These are phyloP conservation scores for Colletotrichum sansevieriae DNA, from an alignment of 2,329 filamentous ascomycete genomes.

Conservation along the genomic window DNA sequence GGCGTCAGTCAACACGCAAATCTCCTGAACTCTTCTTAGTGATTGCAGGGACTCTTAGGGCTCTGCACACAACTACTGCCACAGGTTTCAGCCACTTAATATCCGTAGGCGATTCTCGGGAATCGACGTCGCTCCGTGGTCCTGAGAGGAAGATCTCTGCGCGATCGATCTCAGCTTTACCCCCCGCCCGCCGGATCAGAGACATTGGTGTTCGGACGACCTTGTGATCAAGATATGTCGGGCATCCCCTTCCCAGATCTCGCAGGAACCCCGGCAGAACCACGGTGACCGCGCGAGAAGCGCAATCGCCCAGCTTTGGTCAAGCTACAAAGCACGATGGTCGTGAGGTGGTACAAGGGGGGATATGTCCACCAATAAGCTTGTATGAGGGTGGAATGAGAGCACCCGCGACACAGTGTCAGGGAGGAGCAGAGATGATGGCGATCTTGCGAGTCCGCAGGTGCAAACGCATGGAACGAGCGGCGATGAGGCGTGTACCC, in stretches of 20 bases:
- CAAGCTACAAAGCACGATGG: background rate
- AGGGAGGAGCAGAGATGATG: too few species aligned
- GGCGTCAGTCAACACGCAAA: background rate
- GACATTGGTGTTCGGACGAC: constrained; percentile 12
- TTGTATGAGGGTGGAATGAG: background rate
- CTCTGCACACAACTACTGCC: background rate
- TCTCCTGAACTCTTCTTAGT: background rate
- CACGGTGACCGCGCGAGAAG: background rate
- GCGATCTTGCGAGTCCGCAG: background rate
- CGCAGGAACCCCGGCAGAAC: background rate
- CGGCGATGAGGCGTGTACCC: constrained; percentile 29
- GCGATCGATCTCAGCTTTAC: constrained; percentile 27
- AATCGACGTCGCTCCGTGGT: background rate
- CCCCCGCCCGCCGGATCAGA: constrained; percentile 33
- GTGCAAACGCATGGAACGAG: background rate
- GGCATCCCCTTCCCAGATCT: constrained; percentile 10
- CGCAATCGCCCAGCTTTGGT: background rate
- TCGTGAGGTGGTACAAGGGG: background rate
- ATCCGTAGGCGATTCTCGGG: constrained; percentile 32
- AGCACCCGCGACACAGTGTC: background rate
- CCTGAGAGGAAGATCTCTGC: constrained; percentile 14
- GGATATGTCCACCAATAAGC: constrained; percentile 28
- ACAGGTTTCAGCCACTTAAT: constrained; percentile 37
- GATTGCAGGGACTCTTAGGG: background rate
- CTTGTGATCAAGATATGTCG: background rate